Evolutionary conservation across 371 early-diverging fungal genomes (phyloP).

Genomic region (Thermomucor indicae-seudaticae): DNA sequence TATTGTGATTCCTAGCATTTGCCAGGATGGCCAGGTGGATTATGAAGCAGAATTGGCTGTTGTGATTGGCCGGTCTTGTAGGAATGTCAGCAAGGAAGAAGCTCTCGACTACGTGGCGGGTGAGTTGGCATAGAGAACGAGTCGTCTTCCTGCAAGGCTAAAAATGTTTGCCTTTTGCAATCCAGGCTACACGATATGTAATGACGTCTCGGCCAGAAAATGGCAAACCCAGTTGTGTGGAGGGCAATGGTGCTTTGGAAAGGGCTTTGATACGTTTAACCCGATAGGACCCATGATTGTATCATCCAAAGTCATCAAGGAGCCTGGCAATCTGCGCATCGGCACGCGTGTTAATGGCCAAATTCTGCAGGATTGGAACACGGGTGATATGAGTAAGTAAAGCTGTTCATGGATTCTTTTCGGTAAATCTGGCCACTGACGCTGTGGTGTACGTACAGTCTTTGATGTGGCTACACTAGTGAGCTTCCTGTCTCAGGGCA

Average conservation of each 20-base stretch:
- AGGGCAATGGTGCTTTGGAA: constrained; percentile 60
- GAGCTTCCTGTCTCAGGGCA: constrained; percentile 54
- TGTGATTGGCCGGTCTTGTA: constrained; percentile 54
- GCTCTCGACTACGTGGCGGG: constrained; percentile 50
- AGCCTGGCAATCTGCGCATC: constrained; percentile 45
- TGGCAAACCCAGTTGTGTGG: constrained; percentile 43
- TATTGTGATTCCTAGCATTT: constrained; percentile 45
- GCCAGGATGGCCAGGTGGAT: constrained; percentile 45
- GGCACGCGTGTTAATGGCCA: constrained; percentile 43
- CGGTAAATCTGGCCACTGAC: background rate
- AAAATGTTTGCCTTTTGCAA: background rate
- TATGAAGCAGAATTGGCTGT: constrained; percentile 63
- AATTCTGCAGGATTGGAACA: constrained; percentile 49
- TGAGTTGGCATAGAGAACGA: constrained; percentile 4
- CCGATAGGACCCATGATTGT: constrained; percentile 59
- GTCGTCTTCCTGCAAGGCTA: background rate
- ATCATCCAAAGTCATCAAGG: constrained; percentile 37
- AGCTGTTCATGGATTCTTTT: background rate
- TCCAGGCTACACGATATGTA: constrained; percentile 54
- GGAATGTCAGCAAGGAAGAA: constrained; percentile 40
- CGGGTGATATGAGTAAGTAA: constrained; percentile 56
- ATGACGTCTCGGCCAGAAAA: constrained; percentile 58
- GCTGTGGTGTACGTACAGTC: constrained; percentile 3
- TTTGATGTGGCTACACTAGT: constrained; percentile 21
- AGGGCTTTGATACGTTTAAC: constrained; percentile 60